Evolutionary conservation across 73 alveolate genomes (phyloP).

Genomic region (Blepharisma stoltei): DNA sequence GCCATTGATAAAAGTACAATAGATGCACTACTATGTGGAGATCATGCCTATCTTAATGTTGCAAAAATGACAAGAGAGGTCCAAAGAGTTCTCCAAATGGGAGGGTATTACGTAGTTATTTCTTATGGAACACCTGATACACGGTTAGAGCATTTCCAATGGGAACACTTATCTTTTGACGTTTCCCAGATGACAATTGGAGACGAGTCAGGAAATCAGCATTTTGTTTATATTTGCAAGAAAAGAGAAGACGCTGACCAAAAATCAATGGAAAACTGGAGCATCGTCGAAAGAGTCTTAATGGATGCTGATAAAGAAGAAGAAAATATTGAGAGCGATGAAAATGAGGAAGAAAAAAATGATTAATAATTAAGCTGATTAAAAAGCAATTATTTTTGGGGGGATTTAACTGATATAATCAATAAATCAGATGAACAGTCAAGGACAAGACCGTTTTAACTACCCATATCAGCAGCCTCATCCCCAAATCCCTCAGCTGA

Average conservation of each 20-base stretch:
- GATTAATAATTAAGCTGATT: too few species aligned
- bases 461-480: too few species aligned
- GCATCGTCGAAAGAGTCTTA: not conserved
- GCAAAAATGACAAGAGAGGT: slow-evolving; percentile 73
- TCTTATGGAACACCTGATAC: slow-evolving; percentile 86
- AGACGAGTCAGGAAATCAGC: slow-evolving; percentile 12
- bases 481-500: too few species aligned
- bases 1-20: slow-evolving; percentile 71
- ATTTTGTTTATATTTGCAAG: slow-evolving; percentile 24
- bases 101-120: slow-evolving; percentile 70
- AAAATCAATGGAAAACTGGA: not conserved
- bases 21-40: slow-evolving; percentile 76
- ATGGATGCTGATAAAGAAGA: not conserved
- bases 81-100: slow-evolving; percentile 66
- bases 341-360: too few species aligned
- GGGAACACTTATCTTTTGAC: slow-evolving; percentile 59
- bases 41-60: slow-evolving; percentile 38
- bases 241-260: slow-evolving; percentile 31
- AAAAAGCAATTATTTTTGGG: too few species aligned
- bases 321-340: too few species aligned
- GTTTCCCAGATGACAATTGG: slow-evolving; percentile 30
- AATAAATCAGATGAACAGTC: too few species aligned
- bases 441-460: too few species aligned
- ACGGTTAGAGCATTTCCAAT: slow-evolving; percentile 67
- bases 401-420: too few species aligned